Conservation (phyloP, 2,329 filamentous ascomycete species). For the Clonostachys solani region DNA sequence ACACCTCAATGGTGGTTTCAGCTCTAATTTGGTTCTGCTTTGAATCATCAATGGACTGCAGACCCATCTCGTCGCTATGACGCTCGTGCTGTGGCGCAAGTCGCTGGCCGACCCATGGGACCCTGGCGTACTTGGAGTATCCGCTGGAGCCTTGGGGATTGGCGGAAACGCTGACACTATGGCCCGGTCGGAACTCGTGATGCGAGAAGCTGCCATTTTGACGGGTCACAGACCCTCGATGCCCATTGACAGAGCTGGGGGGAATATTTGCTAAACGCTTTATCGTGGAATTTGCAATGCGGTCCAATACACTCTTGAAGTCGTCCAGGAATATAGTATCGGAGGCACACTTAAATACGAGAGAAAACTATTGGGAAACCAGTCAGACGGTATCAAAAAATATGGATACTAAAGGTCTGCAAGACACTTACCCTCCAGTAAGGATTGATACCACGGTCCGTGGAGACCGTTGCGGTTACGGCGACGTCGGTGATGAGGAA, state of each 20-base stretch:
- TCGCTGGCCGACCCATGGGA: too few species aligned
- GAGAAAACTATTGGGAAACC: conserved; percentile 4
- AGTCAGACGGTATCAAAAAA: not conserved
- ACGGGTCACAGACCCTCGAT: too few species aligned
- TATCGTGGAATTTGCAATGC: conserved; percentile 4
- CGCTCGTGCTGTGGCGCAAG: too few species aligned
- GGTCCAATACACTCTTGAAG: conserved; percentile 9
- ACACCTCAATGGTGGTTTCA: conserved; percentile 1
- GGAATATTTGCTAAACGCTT: not conserved
- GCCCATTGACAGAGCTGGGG: too few species aligned
- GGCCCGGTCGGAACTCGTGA: too few species aligned
- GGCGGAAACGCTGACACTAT: too few species aligned
- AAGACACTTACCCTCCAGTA: conserved; percentile 6
- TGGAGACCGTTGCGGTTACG: not conserved
- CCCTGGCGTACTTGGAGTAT: too few species aligned
- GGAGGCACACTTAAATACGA: conserved; percentile 10
- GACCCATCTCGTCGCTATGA: too few species aligned
- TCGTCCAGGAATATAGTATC: conserved; percentile 10
- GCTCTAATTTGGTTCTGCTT: not conserved
- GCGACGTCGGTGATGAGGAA: conserved; percentile 5
- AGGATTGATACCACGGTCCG: conserved; percentile 8
- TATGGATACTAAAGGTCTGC: not conserved
- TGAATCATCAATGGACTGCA: too few species aligned
- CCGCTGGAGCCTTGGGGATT: too few species aligned
- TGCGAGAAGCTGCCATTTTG: too few species aligned